phyloP scores from a whole-genome alignment of 2,329 filamentous ascomycete genomes.

The Pleoardoris graminearum region DNA sequence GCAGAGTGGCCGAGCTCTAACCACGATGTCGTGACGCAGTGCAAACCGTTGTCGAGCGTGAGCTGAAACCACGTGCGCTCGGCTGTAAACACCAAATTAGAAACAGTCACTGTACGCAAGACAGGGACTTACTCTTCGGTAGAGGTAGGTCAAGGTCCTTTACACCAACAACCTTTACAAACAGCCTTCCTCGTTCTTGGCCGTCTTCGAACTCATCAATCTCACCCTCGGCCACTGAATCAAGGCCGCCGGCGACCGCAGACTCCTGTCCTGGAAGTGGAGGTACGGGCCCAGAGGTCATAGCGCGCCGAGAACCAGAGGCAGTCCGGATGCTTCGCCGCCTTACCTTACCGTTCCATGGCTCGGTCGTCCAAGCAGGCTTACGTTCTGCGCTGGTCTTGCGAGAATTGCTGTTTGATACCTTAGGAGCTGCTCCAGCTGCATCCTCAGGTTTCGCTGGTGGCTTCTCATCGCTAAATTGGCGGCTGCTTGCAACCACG shows the following conservation, averaged over 20 bases:
- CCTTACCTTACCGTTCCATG: constrained; percentile 84
- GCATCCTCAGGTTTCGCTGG: constrained; percentile 52
- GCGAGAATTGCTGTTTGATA: constrained; percentile 72
- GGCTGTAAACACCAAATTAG: constrained; percentile 55
- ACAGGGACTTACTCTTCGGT: constrained; percentile 73
- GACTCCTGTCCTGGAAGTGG: constrained; percentile 88
- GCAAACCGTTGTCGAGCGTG: constrained; percentile 95
- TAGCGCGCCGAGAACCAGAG: constrained; percentile 63
- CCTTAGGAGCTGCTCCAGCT: constrained; percentile 51
- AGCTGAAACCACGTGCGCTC: constrained; percentile 94
- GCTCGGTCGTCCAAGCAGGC: constrained; percentile 94
- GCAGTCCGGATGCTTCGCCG: constrained; percentile 65
- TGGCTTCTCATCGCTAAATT: constrained; percentile 62
- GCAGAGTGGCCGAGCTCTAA: constrained; percentile 88
- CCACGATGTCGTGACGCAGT: constrained; percentile 97
- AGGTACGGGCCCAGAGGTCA: constrained; percentile 68
- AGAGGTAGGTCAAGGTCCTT: constrained; percentile 93
- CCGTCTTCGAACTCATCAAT: constrained; percentile 70
- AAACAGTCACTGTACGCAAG: background rate
- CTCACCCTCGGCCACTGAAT: constrained; percentile 71
- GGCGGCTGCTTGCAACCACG: constrained; percentile 79
- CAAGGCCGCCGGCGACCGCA: constrained; percentile 66
- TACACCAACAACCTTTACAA: constrained; percentile 98
- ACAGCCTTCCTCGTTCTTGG: constrained; percentile 84
- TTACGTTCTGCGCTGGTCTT: constrained; percentile 68